Percentiles rank a stretch among this genome's conserved stretches.
These are phyloP conservation scores for Acorus gramineus DNA, from an alignment of 106 monocot genomes.

Conservation along the genomic window DNA sequence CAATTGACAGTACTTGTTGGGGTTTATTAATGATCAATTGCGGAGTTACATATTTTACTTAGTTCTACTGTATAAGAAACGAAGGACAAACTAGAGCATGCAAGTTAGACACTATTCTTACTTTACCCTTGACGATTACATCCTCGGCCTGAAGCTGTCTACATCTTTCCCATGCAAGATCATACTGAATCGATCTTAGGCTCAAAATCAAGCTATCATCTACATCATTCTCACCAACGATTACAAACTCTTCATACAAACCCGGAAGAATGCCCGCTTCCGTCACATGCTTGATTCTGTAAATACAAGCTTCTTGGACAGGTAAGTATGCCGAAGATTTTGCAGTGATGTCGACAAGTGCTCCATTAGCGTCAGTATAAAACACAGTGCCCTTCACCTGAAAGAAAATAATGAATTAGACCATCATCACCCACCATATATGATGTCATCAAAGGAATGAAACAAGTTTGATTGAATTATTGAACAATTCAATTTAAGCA, in stretches of 20 bases:
- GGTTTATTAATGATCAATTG: too few relatives aligned
- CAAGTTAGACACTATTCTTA: slow-evolving; percentile 25
- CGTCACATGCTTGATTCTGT: slow-evolving; percentile 62
- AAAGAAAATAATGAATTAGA: not conserved
- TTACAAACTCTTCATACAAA: slow-evolving; percentile 68
- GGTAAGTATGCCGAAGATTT: slow-evolving; percentile 86
- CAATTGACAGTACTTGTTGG: too few relatives aligned
- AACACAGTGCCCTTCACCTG: slow-evolving; percentile 93
- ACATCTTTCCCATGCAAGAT: slow-evolving; percentile 93
- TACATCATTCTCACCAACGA: slow-evolving; percentile 52
- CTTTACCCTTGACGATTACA: slow-evolving; percentile 89
- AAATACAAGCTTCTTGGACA: slow-evolving; percentile 72
- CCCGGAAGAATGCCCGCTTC: slow-evolving; percentile 89
- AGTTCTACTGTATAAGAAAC: not conserved
- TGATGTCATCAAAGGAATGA: too few relatives aligned
- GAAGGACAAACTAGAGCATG: not conserved
- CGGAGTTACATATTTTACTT: too few relatives aligned
- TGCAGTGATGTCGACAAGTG: slow-evolving; percentile 72
- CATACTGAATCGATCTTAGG: slow-evolving; percentile 72
- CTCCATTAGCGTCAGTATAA: slow-evolving; percentile 57
- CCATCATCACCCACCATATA: too few relatives aligned
- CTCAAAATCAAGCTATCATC: slow-evolving; percentile 90
- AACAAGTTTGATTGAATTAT: too few relatives aligned
- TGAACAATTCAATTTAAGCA: too few relatives aligned
- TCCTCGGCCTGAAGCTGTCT: slow-evolving; percentile 92